Evolutionary conservation across 2,329 filamentous ascomycete genomes (phyloP).

Genomic region (Monosporascus sp.): DNA sequence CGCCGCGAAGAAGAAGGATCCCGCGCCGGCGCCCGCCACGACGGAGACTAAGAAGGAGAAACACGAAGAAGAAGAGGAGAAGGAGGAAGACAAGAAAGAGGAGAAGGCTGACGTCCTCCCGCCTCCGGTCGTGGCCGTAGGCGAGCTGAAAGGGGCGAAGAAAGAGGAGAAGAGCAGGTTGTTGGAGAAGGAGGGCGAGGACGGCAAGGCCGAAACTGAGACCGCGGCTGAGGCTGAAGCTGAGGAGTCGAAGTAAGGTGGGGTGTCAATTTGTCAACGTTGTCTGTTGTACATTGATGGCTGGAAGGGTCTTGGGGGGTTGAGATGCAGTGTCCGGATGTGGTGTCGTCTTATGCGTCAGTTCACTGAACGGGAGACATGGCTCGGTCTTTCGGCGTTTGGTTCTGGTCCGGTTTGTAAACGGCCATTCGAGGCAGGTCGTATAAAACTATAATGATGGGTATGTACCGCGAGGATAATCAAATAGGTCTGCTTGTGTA

Average conservation of each 20-base stretch:
- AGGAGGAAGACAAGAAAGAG: constrained; percentile 8
- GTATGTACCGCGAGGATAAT: too few species aligned
- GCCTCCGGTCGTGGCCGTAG: constrained; percentile 18
- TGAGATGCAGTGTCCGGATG: constrained; percentile 5
- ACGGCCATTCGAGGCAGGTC: too few species aligned
- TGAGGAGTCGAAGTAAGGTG: constrained; percentile 1
- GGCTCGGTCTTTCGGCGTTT: too few species aligned
- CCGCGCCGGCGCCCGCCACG: too few species aligned
- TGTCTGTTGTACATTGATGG: background rate
- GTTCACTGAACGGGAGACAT: too few species aligned
- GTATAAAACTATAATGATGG: too few species aligned
- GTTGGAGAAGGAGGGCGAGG: constrained; percentile 24
- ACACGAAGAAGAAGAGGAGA: constrained; percentile 13
- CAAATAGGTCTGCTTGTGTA: too few species aligned
- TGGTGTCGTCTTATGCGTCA: background rate
- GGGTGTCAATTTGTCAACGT: background rate
- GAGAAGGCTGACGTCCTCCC: constrained; percentile 6
- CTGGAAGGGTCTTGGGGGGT: background rate
- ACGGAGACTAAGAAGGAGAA: constrained; percentile 11
- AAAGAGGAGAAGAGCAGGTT: constrained; percentile 23
- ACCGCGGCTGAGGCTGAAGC: background rate
- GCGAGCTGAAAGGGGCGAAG: constrained; percentile 16
- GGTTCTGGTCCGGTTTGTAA: too few species aligned
- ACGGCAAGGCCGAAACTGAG: constrained; percentile 8
- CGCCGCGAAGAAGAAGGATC: constrained; percentile 16